Percentiles rank a stretch among this genome's conserved stretches.
These are phyloP conservation scores for Hyaloperonospora arabidopsidis DNA, from an alignment of 352 stramenopile genomes.

Conservation along the genomic window DNA sequence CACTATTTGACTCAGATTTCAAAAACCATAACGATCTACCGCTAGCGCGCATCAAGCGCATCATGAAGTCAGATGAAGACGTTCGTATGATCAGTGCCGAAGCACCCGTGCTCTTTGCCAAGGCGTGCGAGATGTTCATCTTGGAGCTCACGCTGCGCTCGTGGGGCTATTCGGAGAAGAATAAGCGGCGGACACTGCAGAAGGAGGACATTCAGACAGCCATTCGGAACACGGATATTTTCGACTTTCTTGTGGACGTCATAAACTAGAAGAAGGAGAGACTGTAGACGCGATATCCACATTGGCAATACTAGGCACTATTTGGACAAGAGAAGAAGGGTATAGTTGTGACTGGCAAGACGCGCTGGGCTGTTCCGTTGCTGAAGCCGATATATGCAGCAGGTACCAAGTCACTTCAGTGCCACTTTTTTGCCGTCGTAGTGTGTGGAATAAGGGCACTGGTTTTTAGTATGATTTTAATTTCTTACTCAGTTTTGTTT, in stretches of 20 bases:
- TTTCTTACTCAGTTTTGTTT: too few relatives aligned
- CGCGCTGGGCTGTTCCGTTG: too few relatives aligned
- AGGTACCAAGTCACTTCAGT: too few relatives aligned
- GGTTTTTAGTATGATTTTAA: too few relatives aligned
- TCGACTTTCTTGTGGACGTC: conserved; percentile 90
- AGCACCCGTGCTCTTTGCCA: conserved; percentile 88
- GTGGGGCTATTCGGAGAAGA: conserved; percentile 88
- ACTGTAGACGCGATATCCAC: background rate
- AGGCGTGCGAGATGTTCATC: conserved; percentile 94
- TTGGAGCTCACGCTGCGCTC: conserved; percentile 83
- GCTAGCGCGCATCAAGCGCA: conserved; percentile 92
- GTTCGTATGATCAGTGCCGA: conserved; percentile 91
- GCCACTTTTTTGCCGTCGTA: too few relatives aligned
- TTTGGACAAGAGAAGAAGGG: too few relatives aligned
- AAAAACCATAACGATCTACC: conserved; percentile 83
- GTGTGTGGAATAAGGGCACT: too few relatives aligned
- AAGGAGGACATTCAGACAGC: conserved; percentile 86
- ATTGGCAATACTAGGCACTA: too few relatives aligned
- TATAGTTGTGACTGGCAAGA: too few relatives aligned
- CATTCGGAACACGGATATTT: conserved; percentile 88
- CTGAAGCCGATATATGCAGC: too few relatives aligned
- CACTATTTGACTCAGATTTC: conserved; percentile 46
- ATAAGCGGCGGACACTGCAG: conserved; percentile 89
- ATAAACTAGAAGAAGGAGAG: conserved; percentile 24
- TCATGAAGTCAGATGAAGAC: conserved; percentile 94